phyloP scores from a whole-genome alignment of 805 yeast genomes.

The Yamadazyma paraphyllophila region DNA sequence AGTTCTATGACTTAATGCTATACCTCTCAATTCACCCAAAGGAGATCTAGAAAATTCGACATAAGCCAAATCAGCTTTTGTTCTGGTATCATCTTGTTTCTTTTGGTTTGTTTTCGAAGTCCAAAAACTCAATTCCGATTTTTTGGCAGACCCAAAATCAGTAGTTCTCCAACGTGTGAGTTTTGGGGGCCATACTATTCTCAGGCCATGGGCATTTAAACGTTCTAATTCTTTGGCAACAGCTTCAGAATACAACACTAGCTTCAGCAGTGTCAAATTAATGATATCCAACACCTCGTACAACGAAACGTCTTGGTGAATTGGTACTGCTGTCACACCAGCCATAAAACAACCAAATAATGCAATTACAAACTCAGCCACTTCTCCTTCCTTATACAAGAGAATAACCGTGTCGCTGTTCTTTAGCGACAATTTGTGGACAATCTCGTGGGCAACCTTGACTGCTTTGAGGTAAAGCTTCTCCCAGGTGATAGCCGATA shows the following conservation, averaged over 20 bases:
- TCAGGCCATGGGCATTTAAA: conserved; percentile 33
- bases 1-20: conserved; percentile 86
- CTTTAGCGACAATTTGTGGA: conserved; percentile 68
- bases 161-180: conserved; percentile 78
- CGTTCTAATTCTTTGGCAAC: conserved; percentile 75
- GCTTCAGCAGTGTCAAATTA: conserved; percentile 68
- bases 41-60: conserved; percentile 91
- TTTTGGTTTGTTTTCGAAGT: conserved; percentile 14
- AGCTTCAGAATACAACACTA: conserved; percentile 77
- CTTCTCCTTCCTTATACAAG: conserved; percentile 79
- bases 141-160: conserved; percentile 68
- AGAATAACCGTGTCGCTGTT: conserved; percentile 82
- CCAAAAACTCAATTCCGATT: conserved; percentile 33
- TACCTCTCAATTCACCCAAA: conserved; percentile 88
- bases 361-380: conserved; percentile 82
- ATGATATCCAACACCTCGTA: conserved; percentile 72
- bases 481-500: conserved; percentile 80
- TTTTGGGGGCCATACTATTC: conserved; percentile 70
- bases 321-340: conserved; percentile 92
- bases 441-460: conserved; percentile 80
- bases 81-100: conserved; percentile 11
- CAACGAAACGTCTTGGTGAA: conserved; percentile 69
- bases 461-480: conserved; percentile 79
- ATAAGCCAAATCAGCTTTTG: conserved; percentile 68
- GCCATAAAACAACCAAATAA: conserved; percentile 89